phyloP scores from a whole-genome alignment of 495 filamentous ascomycete genomes.

The Evernia prunastri region DNA sequence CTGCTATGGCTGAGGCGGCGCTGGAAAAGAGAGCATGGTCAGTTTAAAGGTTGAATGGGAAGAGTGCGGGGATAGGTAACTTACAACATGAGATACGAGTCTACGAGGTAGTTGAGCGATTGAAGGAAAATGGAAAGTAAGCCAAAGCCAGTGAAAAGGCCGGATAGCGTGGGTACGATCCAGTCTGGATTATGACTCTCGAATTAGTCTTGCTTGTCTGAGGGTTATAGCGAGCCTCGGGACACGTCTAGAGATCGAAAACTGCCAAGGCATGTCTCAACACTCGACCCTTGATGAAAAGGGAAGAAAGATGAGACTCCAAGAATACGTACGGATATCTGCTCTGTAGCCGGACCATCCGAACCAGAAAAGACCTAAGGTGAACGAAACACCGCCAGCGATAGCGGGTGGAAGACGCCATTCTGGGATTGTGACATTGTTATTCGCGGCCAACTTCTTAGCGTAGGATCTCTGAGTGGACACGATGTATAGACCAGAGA shows the following conservation, averaged over 20 bases:
- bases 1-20: conserved; percentile 81
- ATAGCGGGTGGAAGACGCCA: conserved; percentile 81
- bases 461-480: conserved; percentile 56
- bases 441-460: conserved; percentile 64
- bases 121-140: conserved; percentile 80
- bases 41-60: conserved; percentile 10
- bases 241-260: too few species aligned
- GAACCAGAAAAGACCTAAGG: conserved; percentile 79
- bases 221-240: too few species aligned
- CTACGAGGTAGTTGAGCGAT: conserved; percentile 78
- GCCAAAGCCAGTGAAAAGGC: conserved; percentile 54
- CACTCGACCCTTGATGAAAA: too few species aligned
- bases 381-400: conserved; percentile 65
- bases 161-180: conserved; percentile 74
- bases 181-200: too few species aligned
- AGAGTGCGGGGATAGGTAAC: conserved; percentile 30
- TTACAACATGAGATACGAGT: conserved; percentile 82
- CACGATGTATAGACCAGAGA: conserved; percentile 60
- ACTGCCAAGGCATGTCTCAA: too few species aligned
- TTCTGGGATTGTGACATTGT: conserved; percentile 69
- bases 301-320: too few species aligned
- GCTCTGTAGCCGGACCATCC: conserved; percentile 66
- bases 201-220: too few species aligned
- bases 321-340: too few species aligned
- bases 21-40: conserved; percentile 28